Conservation (phyloP, 805 yeast genomes). For the Metschnikowia sp. region DNA sequence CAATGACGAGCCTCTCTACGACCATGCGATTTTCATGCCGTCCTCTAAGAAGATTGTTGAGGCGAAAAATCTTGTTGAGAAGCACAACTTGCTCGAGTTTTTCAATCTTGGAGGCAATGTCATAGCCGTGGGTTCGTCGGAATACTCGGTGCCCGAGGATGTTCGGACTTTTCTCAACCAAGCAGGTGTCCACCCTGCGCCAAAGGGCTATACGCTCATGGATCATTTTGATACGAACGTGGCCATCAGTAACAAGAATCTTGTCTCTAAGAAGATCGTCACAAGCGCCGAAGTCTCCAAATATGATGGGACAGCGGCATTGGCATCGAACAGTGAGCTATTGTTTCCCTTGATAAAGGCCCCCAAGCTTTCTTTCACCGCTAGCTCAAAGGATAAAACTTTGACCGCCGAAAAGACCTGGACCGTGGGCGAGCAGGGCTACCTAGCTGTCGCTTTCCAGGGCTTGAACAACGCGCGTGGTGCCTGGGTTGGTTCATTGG, state of each 20-base stretch:
- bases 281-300: slow-evolving; percentile 13
- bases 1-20: slow-evolving; percentile 23
- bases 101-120: slow-evolving; percentile 72
- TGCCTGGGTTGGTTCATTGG: slow-evolving; percentile 73
- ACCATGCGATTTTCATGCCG: slow-evolving; percentile 36
- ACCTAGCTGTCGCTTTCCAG: slow-evolving; percentile 73
- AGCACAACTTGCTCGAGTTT: slow-evolving; percentile 51
- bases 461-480: slow-evolving; percentile 74
- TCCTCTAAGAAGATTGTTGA: slow-evolving; percentile 30
- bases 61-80: slow-evolving; percentile 33
- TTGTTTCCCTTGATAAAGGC: slow-evolving; percentile 70
- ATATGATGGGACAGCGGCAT: slow-evolving; percentile 60
- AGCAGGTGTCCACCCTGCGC: slow-evolving; percentile 80
- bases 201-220: slow-evolving; percentile 58
- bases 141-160: slow-evolving; percentile 31
- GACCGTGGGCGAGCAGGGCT: slow-evolving; percentile 81
- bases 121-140: slow-evolving; percentile 55
- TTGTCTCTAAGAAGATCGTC: slow-evolving; percentile 22
- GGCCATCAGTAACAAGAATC: slow-evolving; percentile 28
- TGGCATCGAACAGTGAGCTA: slow-evolving; percentile 64
- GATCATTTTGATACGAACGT: slow-evolving; percentile 59
- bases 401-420: slow-evolving; percentile 52
- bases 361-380: slow-evolving; percentile 60
- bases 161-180: slow-evolving; percentile 68
- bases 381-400: slow-evolving; percentile 41